Conservation (phyloP, 768 basidiomycete genomes). For the Ramaria sp. region DNA sequence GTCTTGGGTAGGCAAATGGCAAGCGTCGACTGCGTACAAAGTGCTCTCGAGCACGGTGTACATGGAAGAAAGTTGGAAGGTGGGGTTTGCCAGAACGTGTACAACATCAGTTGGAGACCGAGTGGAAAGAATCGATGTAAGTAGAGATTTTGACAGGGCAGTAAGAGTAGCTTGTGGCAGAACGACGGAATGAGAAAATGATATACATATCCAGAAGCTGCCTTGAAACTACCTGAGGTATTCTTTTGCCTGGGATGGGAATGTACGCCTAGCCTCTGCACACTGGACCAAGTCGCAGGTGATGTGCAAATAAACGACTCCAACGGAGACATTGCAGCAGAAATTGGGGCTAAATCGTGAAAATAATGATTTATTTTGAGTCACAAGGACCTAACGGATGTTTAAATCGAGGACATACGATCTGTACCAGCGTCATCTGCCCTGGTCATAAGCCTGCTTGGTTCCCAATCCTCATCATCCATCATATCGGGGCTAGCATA, state of each 20-base stretch:
- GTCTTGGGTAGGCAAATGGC: constrained; percentile 18
- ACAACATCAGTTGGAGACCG: constrained; percentile 48
- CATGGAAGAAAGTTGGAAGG: constrained; percentile 31
- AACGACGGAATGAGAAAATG: background rate
- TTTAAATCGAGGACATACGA: constrained; percentile 26
- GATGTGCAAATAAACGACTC: constrained; percentile 39
- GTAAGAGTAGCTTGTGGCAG: background rate
- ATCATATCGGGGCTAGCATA: constrained; percentile 39
- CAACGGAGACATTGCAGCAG: constrained; percentile 48
- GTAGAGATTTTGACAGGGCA: constrained; percentile 15
- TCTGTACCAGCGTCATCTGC: constrained; percentile 34
- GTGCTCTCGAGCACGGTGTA: constrained; percentile 19
- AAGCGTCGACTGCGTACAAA: constrained; percentile 9
- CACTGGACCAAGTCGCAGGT: constrained; percentile 32
- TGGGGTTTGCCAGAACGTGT: constrained; percentile 38
- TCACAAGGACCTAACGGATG: background rate
- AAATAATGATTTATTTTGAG: background rate
- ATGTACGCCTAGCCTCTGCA: constrained; percentile 31
- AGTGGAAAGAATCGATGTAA: constrained; percentile 37
- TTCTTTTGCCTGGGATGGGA: constrained; percentile 27
- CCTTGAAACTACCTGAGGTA: constrained; percentile 4
- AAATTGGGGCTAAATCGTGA: constrained; percentile 50
- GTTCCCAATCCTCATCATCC: constrained; percentile 41
- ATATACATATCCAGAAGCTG: too few species aligned
- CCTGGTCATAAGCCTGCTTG: constrained; percentile 33